A percentile compares a stretch with the other conserved stretches of the same genome.
Evolutionary conservation across 257 asterid genomes (phyloP).

Genomic region (Lithospermum erythrorhizon): DNA sequence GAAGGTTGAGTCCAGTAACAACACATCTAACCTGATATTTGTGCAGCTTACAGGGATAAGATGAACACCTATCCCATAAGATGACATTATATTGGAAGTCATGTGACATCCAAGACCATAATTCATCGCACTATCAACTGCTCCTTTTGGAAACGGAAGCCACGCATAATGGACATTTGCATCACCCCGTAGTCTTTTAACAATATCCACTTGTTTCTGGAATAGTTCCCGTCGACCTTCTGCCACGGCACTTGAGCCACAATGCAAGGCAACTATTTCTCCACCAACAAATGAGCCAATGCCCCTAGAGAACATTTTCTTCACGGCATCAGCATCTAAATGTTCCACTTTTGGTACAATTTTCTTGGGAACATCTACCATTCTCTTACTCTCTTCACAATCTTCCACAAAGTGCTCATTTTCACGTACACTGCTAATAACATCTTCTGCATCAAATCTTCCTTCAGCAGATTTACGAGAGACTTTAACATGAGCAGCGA

Average conservation of each 20-base stretch:
- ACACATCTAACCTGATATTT: slow-evolving; percentile 47
- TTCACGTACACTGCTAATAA: slow-evolving; percentile 23
- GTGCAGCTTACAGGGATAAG: slow-evolving; percentile 66
- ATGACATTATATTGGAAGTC: slow-evolving; percentile 22
- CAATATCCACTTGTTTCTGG: slow-evolving; percentile 59
- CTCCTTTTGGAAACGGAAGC: slow-evolving; percentile 68
- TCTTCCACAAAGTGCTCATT: slow-evolving; percentile 22
- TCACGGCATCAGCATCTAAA: slow-evolving; percentile 28
- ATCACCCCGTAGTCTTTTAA: slow-evolving; percentile 54
- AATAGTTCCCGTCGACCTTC: slow-evolving; percentile 59
- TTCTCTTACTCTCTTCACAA: slow-evolving; percentile 17
- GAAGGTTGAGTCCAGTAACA: not conserved
- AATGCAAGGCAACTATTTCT: slow-evolving; percentile 32
- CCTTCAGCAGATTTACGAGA: slow-evolving; percentile 21
- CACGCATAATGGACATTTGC: slow-evolving; percentile 67
- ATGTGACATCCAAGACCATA: slow-evolving; percentile 52
- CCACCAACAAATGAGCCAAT: slow-evolving; percentile 25
- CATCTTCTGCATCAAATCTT: slow-evolving; percentile 29
- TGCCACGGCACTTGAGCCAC: slow-evolving; percentile 26
- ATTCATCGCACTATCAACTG: slow-evolving; percentile 33
- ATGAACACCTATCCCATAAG: slow-evolving; percentile 49
- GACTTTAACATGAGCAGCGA: slow-evolving; percentile 26
- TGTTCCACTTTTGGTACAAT: slow-evolving; percentile 13
- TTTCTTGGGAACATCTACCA: slow-evolving; percentile 15
- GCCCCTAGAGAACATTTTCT: slow-evolving; percentile 42